Evolutionary conservation across 768 basidiomycete species (phyloP), one percentile per base, ranked within the genome.

Genomic region (Lactifluus pinguis): DNA sequence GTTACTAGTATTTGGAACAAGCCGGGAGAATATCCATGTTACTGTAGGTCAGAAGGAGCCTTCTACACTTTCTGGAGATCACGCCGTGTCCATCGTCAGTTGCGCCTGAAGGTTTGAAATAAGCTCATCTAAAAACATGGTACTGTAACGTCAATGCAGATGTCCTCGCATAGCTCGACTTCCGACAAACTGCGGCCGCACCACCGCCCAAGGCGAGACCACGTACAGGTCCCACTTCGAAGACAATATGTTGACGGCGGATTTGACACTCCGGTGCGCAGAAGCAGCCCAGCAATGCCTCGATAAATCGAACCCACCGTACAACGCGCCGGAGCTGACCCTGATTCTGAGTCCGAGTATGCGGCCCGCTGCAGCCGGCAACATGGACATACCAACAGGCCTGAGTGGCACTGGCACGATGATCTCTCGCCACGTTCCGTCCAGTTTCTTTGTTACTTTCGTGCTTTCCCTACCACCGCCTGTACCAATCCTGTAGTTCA

Each of bases 161-260:
- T 93, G 71, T 98, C 97, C 65, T 98, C 95, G 75, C 97, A 99
- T 15, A 98, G 83, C 72, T 99, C 97, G 49, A 98, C 87, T 36
- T 97, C 85, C 38, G n/a, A 98, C 87, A 73, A 86, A 98, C 66
- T 89, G 85, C 6, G 75, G 70, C 62, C 70, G 25, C 25, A 57
- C 81, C 82, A 11, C 77, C 74, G 25, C 25, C 68, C 97, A 99
- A 0, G 95, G 95, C 57, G 88, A 92, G 66, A 98, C 86, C 97
- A 98, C 95, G 78, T 98, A 98, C 65, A 85, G 77, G 72, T 98
- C 95, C 70, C 87, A 88, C 74, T 93, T 94, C 38, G 84, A 86
- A 32, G 89, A 87, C 8, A 99, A 80, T 56, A 99, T 89, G 1
- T 89, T 81, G 0, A 86, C 83, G 0, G 91, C 75, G 2, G 89